phyloP scores from a whole-genome alignment of 192 early-diverging fungal genomes.

The Coemansia sp. region DNA sequence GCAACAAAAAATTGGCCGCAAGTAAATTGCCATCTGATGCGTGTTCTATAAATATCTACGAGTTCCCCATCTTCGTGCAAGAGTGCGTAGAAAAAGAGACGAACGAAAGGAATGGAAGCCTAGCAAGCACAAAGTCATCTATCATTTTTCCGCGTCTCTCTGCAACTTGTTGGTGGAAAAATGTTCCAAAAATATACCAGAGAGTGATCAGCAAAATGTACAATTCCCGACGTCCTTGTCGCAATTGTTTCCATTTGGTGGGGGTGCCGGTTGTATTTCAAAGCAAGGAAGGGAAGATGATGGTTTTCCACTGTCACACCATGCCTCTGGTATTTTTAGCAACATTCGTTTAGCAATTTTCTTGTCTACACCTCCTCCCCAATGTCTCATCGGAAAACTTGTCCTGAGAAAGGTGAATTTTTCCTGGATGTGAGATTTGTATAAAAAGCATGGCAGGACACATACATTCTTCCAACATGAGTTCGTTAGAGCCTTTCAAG shows the following conservation, averaged over 20 bases:
- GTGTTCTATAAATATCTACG: conserved; percentile 1
- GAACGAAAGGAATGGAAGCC: background rate
- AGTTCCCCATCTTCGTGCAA: too few species aligned
- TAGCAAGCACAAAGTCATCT: background rate
- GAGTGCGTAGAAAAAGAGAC: background rate
- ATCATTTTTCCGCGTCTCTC: conserved; percentile 1
- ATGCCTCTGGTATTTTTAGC: too few species aligned
- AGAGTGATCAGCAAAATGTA: too few species aligned
- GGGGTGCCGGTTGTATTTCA: too few species aligned
- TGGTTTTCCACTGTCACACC: too few species aligned
- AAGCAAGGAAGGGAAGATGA: too few species aligned
- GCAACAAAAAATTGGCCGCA: background rate
- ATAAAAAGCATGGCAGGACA: background rate
- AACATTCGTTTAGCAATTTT: too few species aligned
- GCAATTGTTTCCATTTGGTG: too few species aligned
- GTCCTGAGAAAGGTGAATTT: background rate
- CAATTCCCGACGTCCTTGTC: too few species aligned
- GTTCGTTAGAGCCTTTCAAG: background rate
- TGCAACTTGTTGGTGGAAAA: too few species aligned
- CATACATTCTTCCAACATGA: background rate
- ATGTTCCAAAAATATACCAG: conserved; percentile 5
- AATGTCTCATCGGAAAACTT: conserved; percentile 3
- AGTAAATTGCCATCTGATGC: conserved; percentile 2
- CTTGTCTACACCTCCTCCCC: too few species aligned
- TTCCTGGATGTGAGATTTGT: background rate